Percentiles rank a stretch among this genome's conserved stretches.
These are phyloP conservation scores for Dactylis glomerata DNA, from an alignment of 176 grass and related monocot genomes.

Conservation along the genomic window DNA sequence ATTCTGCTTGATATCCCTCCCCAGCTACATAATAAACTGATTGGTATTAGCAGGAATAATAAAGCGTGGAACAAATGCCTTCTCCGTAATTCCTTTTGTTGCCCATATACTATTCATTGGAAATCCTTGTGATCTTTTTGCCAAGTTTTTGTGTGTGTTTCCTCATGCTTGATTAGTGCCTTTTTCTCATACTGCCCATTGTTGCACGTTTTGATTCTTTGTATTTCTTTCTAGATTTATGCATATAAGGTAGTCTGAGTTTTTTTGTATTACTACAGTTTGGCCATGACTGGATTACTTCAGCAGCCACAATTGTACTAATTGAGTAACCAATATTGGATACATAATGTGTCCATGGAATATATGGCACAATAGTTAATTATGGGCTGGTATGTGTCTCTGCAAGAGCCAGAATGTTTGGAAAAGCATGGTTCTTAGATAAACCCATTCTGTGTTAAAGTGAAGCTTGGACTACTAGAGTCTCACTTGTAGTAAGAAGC, in stretches of 20 bases:
- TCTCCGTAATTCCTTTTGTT: neutral
- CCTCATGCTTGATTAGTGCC: neutral
- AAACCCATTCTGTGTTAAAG: neutral
- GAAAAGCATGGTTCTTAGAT: neutral
- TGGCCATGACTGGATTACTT: neutral
- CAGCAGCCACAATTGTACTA: conserved; percentile 5
- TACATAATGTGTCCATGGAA: conserved; percentile 64
- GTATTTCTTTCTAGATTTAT: neutral
- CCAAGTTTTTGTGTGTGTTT: neutral
- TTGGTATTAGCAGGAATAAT: neutral
- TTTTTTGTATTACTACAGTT: neutral
- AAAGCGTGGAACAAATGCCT: neutral
- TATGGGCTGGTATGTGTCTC: conserved; percentile 70
- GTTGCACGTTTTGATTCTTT: conserved; percentile 48
- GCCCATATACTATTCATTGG: neutral
- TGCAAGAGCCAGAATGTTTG: conserved; percentile 25
- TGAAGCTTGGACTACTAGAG: neutral
- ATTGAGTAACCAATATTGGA: neutral
- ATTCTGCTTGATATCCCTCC: no score
- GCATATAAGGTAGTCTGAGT: neutral
- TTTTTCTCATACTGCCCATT: conserved; percentile 47
- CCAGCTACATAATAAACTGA: neutral
- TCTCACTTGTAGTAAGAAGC: conserved; percentile 14
- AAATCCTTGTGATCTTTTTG: conserved; percentile 6
- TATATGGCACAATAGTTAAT: conserved; percentile 72